A percentile compares a stretch with the other conserved stretches of the same genome.
Conservation (phyloP, 768 basidiomycete genomes). For the Thelephora ganbajun region DNA sequence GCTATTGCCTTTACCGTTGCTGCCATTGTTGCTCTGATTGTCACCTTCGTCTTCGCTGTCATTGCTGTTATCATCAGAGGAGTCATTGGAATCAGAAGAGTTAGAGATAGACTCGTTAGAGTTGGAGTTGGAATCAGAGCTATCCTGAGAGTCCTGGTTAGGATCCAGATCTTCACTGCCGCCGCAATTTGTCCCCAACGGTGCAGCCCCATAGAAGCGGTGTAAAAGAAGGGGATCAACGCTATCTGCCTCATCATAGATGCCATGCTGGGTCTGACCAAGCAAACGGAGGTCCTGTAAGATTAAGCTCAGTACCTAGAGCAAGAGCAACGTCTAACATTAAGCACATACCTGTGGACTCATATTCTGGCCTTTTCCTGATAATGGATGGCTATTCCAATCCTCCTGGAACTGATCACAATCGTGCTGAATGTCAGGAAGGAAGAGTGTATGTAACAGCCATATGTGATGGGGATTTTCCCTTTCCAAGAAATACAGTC, state of each 20-base stretch:
- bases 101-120: too few species aligned
- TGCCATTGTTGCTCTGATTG: too few species aligned
- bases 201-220: not conserved
- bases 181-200: not conserved
- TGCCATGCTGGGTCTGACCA: slow-evolving; percentile 7
- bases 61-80: too few species aligned
- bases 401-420: slow-evolving; percentile 19
- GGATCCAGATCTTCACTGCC: not conserved
- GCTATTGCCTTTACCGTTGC: too few species aligned
- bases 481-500: slow-evolving; percentile 19
- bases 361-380: slow-evolving; percentile 11
- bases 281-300: slow-evolving; percentile 10
- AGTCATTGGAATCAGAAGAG: too few species aligned
- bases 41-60: too few species aligned
- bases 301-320: not conserved
- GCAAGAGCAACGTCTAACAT: not conserved
- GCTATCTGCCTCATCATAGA: slow-evolving; percentile 1
- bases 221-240: not conserved
- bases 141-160: not conserved
- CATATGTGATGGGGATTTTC: slow-evolving; percentile 23
- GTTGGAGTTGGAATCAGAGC: not conserved
- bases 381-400: slow-evolving; percentile 29
- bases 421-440: slow-evolving; percentile 22
- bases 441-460: slow-evolving; percentile 29
- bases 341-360: slow-evolving; percentile 9